phyloP scores from a whole-genome alignment of 2,329 filamentous ascomycete genomes.

The Beauveria brongniartii region DNA sequence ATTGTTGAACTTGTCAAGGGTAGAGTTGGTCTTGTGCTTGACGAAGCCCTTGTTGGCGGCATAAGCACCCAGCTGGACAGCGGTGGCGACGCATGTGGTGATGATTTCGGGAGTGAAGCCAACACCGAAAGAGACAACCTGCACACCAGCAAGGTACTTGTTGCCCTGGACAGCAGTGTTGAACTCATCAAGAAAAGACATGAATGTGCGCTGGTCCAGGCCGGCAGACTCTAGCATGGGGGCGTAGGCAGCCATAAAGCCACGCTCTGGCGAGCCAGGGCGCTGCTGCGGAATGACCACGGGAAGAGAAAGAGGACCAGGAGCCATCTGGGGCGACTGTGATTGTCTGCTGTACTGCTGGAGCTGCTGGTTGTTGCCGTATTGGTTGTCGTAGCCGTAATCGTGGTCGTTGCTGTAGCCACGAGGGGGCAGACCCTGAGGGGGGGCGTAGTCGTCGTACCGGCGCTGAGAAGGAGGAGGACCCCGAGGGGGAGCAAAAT shows the following conservation, averaged over 20 bases:
- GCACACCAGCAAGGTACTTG: constrained; percentile 11
- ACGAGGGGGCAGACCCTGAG: constrained; percentile 5
- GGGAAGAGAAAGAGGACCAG: constrained; percentile 10
- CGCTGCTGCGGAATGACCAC: constrained; percentile 13
- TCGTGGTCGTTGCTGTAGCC: constrained; percentile 1
- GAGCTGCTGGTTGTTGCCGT: constrained; percentile 6
- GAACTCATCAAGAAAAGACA: constrained; percentile 11
- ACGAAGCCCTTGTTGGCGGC: constrained; percentile 11
- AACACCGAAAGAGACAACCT: constrained; percentile 13
- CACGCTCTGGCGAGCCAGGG: constrained; percentile 11
- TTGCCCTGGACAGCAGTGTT: constrained; percentile 13
- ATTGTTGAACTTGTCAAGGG: constrained; percentile 12
- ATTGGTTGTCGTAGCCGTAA: constrained; percentile 1
- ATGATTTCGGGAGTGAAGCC: constrained; percentile 13
- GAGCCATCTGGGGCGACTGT: constrained; percentile 8
- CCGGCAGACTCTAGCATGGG: constrained; percentile 8
- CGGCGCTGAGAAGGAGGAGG: constrained; percentile 8
- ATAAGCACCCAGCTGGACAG: constrained; percentile 11
- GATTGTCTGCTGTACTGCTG: constrained; percentile 7
- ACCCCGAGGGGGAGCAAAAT: constrained; percentile 8
- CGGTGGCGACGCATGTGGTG: constrained; percentile 10
- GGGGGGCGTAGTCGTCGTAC: constrained; percentile 6
- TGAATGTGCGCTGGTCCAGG: constrained; percentile 11
- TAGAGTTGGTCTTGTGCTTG: constrained; percentile 13
- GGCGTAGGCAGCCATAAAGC: constrained; percentile 13